Conservation (phyloP, 179 eudicot genomes). For the Beta corolliflora region DNA sequence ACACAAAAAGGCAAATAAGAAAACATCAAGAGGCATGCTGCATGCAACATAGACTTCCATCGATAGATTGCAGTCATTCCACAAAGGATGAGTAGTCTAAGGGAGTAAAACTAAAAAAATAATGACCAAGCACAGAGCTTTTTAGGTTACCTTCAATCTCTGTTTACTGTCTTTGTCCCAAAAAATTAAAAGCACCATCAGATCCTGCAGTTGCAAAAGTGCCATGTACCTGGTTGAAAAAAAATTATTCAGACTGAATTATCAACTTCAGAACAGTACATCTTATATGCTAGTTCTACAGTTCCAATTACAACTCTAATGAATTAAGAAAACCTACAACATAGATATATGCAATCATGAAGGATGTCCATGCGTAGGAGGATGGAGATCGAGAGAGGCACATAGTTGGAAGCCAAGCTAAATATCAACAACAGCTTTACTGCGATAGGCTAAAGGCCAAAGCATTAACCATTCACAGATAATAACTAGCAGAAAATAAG, state of each 20-base stretch:
- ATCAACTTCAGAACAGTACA: neutral
- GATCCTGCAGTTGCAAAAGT: constrained; percentile 98
- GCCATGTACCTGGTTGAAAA: constrained; percentile 62
- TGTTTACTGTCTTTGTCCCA: constrained; percentile 99
- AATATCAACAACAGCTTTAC: neutral
- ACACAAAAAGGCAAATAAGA: too few relatives aligned
- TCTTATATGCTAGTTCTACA: neutral
- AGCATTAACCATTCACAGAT: neutral
- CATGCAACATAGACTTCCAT: neutral
- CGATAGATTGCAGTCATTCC: neutral
- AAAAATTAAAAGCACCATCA: constrained; percentile 85
- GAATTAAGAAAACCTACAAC: too few relatives aligned
- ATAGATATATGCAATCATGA: neutral
- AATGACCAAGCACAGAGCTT: neutral
- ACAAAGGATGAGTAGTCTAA: neutral
- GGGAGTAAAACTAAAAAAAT: neutral
- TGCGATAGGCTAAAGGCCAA: neutral
- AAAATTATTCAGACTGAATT: neutral
- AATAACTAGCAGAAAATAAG: neutral
- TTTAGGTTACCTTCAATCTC: constrained; percentile 67
- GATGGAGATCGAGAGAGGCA: neutral
- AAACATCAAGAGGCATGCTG: neutral
- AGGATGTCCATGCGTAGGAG: neutral
- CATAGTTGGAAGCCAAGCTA: neutral
- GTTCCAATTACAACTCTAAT: neutral